Evolutionary conservation across 2,329 filamentous ascomycete species (phyloP), one percentile per base, ranked within the genome.

Genomic region (Salinomyces thailandicus): DNA sequence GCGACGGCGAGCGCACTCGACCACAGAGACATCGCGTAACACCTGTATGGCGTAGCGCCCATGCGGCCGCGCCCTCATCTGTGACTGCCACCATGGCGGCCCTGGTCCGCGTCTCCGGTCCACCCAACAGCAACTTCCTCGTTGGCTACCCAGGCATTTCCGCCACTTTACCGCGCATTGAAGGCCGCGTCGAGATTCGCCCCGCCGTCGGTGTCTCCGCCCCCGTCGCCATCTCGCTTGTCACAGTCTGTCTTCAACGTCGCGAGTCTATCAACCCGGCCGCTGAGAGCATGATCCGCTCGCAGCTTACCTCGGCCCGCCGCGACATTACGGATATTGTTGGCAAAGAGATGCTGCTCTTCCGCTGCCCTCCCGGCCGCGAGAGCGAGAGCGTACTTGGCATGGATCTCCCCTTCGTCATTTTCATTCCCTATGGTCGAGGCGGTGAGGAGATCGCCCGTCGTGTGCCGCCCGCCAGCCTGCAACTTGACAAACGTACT

Each of bases 91-190:
- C 26, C 43, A 61, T 60, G 52, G 74, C 80, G 63, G 82, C 83
- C 60, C 84, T 84, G 63, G 91, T 98, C 68, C 82, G 91, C 73
- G 86, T 98, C 66, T 93, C 86, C 50, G 91, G 91, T 59, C 87
- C 87, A 59, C 87, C 91, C 52, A 98, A 98, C 32, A 35, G 35
- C 31, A 44, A 44, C 35, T 44, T 44, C 38, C 38, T 44, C 11
- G 85, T 96, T 51, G 91, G 91, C 52, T 98, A 96, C 63, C 91
- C 91, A 38, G 91, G 91, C 51, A 96, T 98, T 62, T 95, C 89
- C 38, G 91, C 91, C 55, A 98, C 91, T 2, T 56, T 95, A 85
- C 91, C 91, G 55, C 83, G 91, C 58, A 89, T 98, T 66, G 89
- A 95, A 70, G 91, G 91, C 53, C 93, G 91, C 60, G 91, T 98